These are phyloP conservation scores for Paraglomus brasilianum DNA, from an alignment of 192 early-diverging fungal species.

Conservation along the genomic window DNA sequence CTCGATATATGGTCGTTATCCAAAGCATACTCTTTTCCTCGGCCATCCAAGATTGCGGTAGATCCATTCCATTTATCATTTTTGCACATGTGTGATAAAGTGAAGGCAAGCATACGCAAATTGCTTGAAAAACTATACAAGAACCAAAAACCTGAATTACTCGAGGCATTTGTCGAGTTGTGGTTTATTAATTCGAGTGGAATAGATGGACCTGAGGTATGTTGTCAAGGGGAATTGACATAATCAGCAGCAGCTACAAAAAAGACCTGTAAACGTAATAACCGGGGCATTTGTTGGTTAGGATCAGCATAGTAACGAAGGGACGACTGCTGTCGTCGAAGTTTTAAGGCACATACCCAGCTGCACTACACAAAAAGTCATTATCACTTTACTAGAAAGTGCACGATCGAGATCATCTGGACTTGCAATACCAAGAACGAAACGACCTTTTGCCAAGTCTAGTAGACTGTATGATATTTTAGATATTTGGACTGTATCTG, in stretches of 20 bases:
- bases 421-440: slow-evolving; percentile 35
- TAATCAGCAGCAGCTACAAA: no score
- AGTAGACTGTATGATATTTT: slow-evolving; percentile 55
- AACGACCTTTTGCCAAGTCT: slow-evolving; percentile 41
- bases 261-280: slow-evolving; percentile 36
- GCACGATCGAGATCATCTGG: slow-evolving; percentile 47
- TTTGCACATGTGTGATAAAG: slow-evolving; percentile 40
- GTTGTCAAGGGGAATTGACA: slow-evolving; percentile 22
- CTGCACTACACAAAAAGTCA: slow-evolving; percentile 35
- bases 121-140: slow-evolving; percentile 57
- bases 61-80: slow-evolving; percentile 37
- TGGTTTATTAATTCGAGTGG: slow-evolving; percentile 56
- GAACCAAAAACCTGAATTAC: slow-evolving; percentile 51
- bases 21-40: slow-evolving; percentile 20
- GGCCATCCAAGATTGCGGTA: slow-evolving; percentile 13
- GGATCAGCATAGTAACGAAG: slow-evolving; percentile 25
- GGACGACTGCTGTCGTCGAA: slow-evolving; percentile 38
- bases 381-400: slow-evolving; percentile 45
- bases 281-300: slow-evolving; percentile 13
- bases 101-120: slow-evolving; percentile 46
- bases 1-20: slow-evolving; percentile 49
- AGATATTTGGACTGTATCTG: background rate
- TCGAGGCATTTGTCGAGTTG: slow-evolving; percentile 65
- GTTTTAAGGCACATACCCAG: slow-evolving; percentile 37
- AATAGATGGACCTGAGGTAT: background rate